Percentiles rank a stretch among this genome's conserved stretches.
Conservation (phyloP, 371 early-diverging fungal species). For the Mortierella sp. region DNA sequence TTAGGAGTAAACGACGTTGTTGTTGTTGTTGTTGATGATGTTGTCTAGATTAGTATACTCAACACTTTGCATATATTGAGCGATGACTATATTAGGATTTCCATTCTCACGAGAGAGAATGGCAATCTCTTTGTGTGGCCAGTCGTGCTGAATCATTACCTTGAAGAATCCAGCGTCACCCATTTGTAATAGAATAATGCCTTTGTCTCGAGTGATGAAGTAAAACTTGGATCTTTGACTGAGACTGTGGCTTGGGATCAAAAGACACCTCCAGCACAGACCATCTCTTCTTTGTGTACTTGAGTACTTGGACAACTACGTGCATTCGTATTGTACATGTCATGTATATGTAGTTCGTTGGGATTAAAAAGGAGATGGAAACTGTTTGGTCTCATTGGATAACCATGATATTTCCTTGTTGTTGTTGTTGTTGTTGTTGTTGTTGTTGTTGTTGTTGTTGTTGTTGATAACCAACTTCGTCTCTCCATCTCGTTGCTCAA, state of each 20-base stretch:
- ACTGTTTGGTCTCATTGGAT: too few species aligned
- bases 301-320: too few species aligned
- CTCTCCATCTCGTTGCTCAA: too few species aligned
- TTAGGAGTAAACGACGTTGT: neutral
- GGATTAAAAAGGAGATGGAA: too few species aligned
- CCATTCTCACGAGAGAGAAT: neutral
- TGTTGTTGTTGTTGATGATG: neutral
- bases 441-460: too few species aligned
- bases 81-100: neutral
- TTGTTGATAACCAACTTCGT: too few species aligned
- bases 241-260: neutral
- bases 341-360: too few species aligned
- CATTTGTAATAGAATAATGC: constrained; percentile 56
- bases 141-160: constrained; percentile 52
- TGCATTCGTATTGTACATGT: too few species aligned
- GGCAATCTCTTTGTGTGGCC: neutral
- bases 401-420: neutral
- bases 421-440: too few species aligned
- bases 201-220: constrained; percentile 1
- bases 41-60: constrained; percentile 9
- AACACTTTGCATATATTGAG: neutral
- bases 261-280: neutral
- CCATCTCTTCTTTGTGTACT: neutral
- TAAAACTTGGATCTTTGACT: neutral
- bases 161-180: constrained; percentile 87